Evolutionary conservation across 257 asterid species (phyloP), one percentile per base, ranked within the genome.

Genomic region (Nicotiana sylvestris): DNA sequence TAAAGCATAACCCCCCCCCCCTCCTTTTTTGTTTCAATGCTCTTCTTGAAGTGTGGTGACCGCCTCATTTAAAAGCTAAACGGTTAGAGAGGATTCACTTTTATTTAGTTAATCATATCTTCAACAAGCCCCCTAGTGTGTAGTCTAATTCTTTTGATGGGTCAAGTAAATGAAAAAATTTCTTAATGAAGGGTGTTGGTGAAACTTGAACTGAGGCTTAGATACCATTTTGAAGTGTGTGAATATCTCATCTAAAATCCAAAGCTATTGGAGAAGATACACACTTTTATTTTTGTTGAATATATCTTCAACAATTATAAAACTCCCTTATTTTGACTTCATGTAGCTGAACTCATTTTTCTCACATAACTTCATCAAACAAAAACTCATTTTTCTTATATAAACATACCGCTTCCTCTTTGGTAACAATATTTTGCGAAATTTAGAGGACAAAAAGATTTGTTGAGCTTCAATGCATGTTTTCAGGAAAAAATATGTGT

Each of bases 111-210:
- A 21, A 72, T 72, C 27, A 25, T 72, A 46, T 13, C 21, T 13
- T 53, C 78, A 46, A 72, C 25, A 72, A 72, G 37, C 39, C 39
- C 18, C 78, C 60, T 12, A 0, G 4, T 25, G 78, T 21, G 27
- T 5, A 69, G 58, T 11, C 56, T 39, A 70, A 70, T 72, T 72
- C 78, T 72, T 72, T 72, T 72, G 15, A 72, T 43, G 78, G 78
- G 37, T 72, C 78, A 70, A 43, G 78, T 43, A 72, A 1, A 11
- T 72, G 37, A 21, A 72, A 39, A 12, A 12, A 0, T 21, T 25
- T 72, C 60, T 2, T 5, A 72, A 12, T 12, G 37, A 21, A 72
- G 12, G 58, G 3, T 43, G 21, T 43, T 18, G 37, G 13, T 4
- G 7, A 72, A 43, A 72, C 21, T 72, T 72, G 60, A 46, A 72